Percentiles rank a stretch among this genome's conserved stretches.
These are phyloP conservation scores for Wakefieldia striispora DNA, from an alignment of 768 basidiomycete species.

Conservation along the genomic window DNA sequence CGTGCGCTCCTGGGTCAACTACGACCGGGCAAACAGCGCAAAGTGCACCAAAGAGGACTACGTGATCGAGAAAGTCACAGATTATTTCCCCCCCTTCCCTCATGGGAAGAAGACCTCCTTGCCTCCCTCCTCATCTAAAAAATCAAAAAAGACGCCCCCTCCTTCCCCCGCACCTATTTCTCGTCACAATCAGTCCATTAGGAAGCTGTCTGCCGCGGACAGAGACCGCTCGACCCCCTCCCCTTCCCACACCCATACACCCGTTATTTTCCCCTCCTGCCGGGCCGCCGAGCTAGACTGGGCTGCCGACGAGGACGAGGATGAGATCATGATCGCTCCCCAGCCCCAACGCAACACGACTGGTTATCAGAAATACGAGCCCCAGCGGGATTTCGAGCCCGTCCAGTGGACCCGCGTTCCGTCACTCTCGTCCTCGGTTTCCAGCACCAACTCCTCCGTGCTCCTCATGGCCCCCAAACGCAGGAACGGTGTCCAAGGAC, in stretches of 20 bases:
- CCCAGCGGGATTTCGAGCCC: slow-evolving; percentile 2
- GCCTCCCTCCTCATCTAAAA: slow-evolving; percentile 16
- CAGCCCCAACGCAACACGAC: slow-evolving; percentile 18
- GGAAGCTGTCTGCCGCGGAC: slow-evolving; percentile 10
- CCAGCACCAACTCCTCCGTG: slow-evolving; percentile 27
- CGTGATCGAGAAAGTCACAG: slow-evolving; percentile 30
- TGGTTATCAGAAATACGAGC: slow-evolving; percentile 15
- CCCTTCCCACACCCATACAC: slow-evolving; percentile 29
- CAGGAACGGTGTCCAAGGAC: slow-evolving; percentile 13
- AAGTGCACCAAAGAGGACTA: slow-evolving; percentile 27
- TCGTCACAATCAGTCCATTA: slow-evolving; percentile 13
- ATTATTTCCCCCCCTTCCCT: slow-evolving; percentile 28
- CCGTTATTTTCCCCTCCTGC: slow-evolving; percentile 34
- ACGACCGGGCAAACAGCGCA: slow-evolving; percentile 23
- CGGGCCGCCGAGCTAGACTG: slow-evolving; percentile 28
- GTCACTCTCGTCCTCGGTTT: slow-evolving; percentile 18
- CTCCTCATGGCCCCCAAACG: slow-evolving; percentile 31
- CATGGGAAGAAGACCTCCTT: slow-evolving; percentile 13
- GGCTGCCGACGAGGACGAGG: slow-evolving; percentile 24
- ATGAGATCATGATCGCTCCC: slow-evolving; percentile 19
- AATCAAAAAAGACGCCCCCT: slow-evolving; percentile 13
- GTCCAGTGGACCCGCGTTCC: slow-evolving; percentile 19
- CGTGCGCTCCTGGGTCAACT: slow-evolving; percentile 28
- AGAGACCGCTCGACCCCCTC: slow-evolving; percentile 19
- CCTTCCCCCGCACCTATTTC: slow-evolving; percentile 10